Conservation (phyloP, 2,329 filamentous ascomycete species). For the Arthrobotrys conoides region DNA sequence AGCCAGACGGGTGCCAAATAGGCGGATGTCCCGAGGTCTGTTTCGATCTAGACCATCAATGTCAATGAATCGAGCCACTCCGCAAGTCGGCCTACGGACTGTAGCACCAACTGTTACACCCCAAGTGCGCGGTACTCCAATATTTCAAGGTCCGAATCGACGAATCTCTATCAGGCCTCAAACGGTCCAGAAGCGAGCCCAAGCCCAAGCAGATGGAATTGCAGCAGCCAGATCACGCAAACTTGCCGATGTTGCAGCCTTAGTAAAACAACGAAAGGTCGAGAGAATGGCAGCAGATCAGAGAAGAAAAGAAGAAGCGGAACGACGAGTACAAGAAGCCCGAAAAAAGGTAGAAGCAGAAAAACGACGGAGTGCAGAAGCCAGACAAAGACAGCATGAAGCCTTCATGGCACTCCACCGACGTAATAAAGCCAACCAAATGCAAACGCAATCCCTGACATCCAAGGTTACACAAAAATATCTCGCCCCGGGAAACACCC, state of each 20-base stretch:
- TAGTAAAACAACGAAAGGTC: constrained; percentile 41
- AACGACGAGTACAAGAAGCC: constrained; percentile 41
- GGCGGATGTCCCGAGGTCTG: constrained; percentile 6
- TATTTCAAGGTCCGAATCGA: neutral
- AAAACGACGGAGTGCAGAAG: constrained; percentile 35
- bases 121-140: neutral
- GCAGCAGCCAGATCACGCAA: constrained; percentile 38
- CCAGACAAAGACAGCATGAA: constrained; percentile 40
- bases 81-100: neutral
- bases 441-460: constrained; percentile 10
- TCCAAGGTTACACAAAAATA: constrained; percentile 22
- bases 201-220: constrained; percentile 34
- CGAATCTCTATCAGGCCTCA: constrained; percentile 15
- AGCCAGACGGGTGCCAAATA: neutral
- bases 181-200: constrained; percentile 13
- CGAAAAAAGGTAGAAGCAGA: constrained; percentile 53
- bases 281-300: constrained; percentile 31
- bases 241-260: constrained; percentile 20
- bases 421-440: constrained; percentile 9
- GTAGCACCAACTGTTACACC: neutral
- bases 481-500: neutral
- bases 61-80: neutral
- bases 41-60: neutral
- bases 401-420: constrained; percentile 40
- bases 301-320: constrained; percentile 36